phyloP scores from a whole-genome alignment of 352 stramenopile genomes.

The Phytophthora megakarya region DNA sequence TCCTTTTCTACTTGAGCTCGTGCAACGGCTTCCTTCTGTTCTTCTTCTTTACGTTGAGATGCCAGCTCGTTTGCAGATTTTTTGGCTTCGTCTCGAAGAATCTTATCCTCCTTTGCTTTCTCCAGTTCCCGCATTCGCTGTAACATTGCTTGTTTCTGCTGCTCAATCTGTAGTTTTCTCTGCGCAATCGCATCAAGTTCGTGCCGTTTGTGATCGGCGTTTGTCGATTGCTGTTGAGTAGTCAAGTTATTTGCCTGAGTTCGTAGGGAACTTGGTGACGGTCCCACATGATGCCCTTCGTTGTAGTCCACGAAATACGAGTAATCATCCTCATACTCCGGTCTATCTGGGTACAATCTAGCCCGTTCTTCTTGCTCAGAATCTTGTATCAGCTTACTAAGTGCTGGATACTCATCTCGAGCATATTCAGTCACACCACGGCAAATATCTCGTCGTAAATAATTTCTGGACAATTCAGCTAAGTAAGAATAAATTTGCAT shows the following conservation, averaged over 20 bases:
- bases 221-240: conserved; percentile 11
- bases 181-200: conserved; percentile 67
- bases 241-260: background rate
- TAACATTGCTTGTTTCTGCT: conserved; percentile 57
- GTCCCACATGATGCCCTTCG: conserved; percentile 1
- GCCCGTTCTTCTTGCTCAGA: conserved; percentile 59
- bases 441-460: conserved; percentile 70
- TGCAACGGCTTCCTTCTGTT: conserved; percentile 27
- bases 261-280: conserved; percentile 2
- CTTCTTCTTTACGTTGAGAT: conserved; percentile 26
- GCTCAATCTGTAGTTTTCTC: conserved; percentile 61
- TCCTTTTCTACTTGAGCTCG: conserved; percentile 45
- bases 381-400: conserved; percentile 76
- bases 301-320: conserved; percentile 73
- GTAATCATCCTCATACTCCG: conserved; percentile 69
- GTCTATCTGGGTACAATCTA: conserved; percentile 65
- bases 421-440: conserved; percentile 84
- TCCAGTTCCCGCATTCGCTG: conserved; percentile 56
- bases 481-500: background rate
- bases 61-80: conserved; percentile 37
- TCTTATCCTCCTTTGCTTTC: conserved; percentile 57
- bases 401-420: conserved; percentile 65
- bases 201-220: conserved; percentile 33
- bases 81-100: conserved; percentile 46
- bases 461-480: conserved; percentile 46